Evolutionary conservation across 176 grass and related monocot species (phyloP).

Genomic region (Musa troglodytarum): DNA sequence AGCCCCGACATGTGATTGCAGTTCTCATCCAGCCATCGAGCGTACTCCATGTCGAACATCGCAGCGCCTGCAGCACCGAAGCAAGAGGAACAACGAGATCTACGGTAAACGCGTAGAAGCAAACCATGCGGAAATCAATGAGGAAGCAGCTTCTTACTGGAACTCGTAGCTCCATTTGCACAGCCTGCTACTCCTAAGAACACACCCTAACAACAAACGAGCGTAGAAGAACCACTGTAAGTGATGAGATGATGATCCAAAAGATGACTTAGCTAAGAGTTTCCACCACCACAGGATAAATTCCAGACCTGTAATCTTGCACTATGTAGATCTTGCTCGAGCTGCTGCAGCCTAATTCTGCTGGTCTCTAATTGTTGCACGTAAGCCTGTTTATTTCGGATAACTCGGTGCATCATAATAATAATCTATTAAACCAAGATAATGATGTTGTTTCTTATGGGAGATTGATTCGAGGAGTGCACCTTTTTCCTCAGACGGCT

Average conservation of each 20-base stretch:
- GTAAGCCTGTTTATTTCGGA: conserved; percentile 44
- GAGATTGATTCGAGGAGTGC: neutral
- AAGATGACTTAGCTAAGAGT: neutral
- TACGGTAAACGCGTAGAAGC: neutral
- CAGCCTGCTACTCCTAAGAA: conserved; percentile 71
- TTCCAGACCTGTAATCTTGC: conserved; percentile 75
- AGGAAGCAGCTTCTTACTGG: conserved; percentile 42
- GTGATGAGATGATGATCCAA: conserved; percentile 1
- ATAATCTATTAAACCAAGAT: neutral
- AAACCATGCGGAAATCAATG: neutral
- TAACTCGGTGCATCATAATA: neutral
- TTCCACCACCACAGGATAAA: conserved; percentile 10
- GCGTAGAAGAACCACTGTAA: neutral
- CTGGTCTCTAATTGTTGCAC: conserved; percentile 95
- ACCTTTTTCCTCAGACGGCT: conserved; percentile 98
- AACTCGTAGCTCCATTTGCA: conserved; percentile 51
- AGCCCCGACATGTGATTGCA: conserved; percentile 49
- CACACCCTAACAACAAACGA: conserved; percentile 42
- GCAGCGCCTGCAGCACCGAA: conserved; percentile 38
- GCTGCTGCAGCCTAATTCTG: conserved; percentile 85
- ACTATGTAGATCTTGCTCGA: conserved; percentile 82
- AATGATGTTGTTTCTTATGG: conserved; percentile 1
- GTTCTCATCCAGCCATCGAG: conserved; percentile 73
- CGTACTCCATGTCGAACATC: conserved; percentile 88
- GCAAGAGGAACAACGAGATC: too few relatives aligned